Conservation (phyloP, 2,329 filamentous ascomycete species). For the Paraphoma chrysanthemicola region DNA sequence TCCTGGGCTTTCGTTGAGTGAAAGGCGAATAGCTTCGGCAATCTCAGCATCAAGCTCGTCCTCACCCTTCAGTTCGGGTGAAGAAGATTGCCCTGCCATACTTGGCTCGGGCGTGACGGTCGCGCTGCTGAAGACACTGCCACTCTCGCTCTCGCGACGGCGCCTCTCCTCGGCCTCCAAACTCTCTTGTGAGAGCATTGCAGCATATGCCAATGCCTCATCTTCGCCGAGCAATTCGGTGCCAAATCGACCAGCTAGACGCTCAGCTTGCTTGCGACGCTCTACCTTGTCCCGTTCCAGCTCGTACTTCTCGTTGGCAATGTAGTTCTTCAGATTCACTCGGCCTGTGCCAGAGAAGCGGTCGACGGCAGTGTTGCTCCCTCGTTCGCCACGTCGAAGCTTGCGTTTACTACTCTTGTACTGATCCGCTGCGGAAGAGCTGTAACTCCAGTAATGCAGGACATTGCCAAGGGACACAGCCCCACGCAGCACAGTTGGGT, state of each 20-base stretch:
- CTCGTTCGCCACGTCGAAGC: slow-evolving; percentile 71
- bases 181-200: slow-evolving; percentile 67
- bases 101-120: slow-evolving; percentile 45
- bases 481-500: slow-evolving; percentile 83
- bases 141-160: slow-evolving; percentile 55
- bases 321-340: slow-evolving; percentile 78
- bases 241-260: slow-evolving; percentile 81
- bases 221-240: slow-evolving; percentile 74
- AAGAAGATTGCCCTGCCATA: slow-evolving; percentile 28
- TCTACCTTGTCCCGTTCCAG: slow-evolving; percentile 75
- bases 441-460: slow-evolving; percentile 92
- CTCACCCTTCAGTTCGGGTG: slow-evolving; percentile 47
- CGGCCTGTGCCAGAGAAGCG: slow-evolving; percentile 69
- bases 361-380: slow-evolving; percentile 65
- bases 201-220: slow-evolving; percentile 68
- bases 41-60: slow-evolving; percentile 64
- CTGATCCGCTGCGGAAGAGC: slow-evolving; percentile 76
- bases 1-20: slow-evolving; percentile 42
- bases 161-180: slow-evolving; percentile 57
- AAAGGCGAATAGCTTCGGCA: slow-evolving; percentile 67
- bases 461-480: slow-evolving; percentile 87
- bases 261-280: slow-evolving; percentile 70
- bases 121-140: slow-evolving; percentile 45
- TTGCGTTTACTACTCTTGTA: slow-evolving; percentile 80
- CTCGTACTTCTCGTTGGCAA: slow-evolving; percentile 83